Evolutionary conservation across 176 grass and related monocot species (phyloP).

Genomic region (Ampelocalamus luodianensis): DNA sequence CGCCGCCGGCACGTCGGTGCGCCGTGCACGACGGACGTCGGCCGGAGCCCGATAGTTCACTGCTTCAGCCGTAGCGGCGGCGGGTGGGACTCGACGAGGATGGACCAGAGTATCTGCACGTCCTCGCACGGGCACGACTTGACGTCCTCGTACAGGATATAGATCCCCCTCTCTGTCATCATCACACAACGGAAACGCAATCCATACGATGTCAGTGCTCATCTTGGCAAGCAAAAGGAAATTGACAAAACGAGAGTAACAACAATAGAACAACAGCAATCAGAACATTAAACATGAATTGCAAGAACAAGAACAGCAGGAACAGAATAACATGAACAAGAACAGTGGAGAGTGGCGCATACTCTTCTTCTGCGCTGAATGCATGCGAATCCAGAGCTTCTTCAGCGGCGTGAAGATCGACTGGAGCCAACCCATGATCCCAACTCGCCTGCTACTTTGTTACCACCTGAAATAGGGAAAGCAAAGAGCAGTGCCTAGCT

Average conservation of each 20-base stretch:
- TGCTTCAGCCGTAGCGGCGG: slow-evolving; percentile 70
- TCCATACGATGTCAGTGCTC: not conserved
- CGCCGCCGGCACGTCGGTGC: slow-evolving; percentile 30
- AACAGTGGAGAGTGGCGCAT: not conserved
- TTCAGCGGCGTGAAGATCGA: slow-evolving; percentile 80
- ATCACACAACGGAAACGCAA: not conserved
- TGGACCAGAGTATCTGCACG: slow-evolving; percentile 96
- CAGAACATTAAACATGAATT: not conserved
- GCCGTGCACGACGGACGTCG: slow-evolving; percentile 45
- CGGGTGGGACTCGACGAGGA: slow-evolving; percentile 87
- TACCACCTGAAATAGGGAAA: slow-evolving; percentile 33
- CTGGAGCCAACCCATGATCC: slow-evolving; percentile 74
- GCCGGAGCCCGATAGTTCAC: not conserved
- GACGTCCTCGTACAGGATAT: slow-evolving; percentile 96
- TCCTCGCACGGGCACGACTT: slow-evolving; percentile 97
- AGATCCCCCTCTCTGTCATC: slow-evolving; percentile 73
- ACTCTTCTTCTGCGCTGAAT: slow-evolving; percentile 85
- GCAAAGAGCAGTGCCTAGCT: slow-evolving; percentile 1
- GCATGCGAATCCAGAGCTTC: slow-evolving; percentile 88
- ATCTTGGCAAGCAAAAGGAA: not conserved
- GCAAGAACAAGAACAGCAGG: not conserved
- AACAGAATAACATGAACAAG: not conserved
- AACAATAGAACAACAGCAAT: not conserved
- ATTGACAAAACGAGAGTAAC: not conserved
- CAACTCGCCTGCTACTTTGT: not conserved